phyloP scores from a whole-genome alignment of 306 rosid genomes.

The Citrullus mucosospermus region DNA sequence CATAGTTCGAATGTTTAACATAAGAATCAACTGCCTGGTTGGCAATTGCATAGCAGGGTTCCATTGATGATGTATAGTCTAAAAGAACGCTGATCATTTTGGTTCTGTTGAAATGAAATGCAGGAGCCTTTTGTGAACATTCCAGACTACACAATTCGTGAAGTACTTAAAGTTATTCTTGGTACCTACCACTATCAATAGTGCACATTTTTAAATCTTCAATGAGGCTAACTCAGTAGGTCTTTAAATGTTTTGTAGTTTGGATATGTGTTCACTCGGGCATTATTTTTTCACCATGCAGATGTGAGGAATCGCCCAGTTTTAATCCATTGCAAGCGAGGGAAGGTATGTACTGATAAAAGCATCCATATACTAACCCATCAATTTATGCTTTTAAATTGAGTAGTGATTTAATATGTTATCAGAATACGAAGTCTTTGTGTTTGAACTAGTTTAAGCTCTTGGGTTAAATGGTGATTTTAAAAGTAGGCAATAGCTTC shows the following conservation, averaged over 20 bases:
- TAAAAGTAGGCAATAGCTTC: too few relatives aligned
- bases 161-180: conserved; percentile 77
- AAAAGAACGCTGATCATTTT: background rate
- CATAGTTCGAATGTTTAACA: background rate
- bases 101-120: conserved; percentile 5
- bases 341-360: conserved; percentile 40
- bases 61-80: background rate
- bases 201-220: background rate
- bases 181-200: conserved; percentile 29
- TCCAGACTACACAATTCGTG: conserved; percentile 79
- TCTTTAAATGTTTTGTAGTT: background rate
- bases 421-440: too few relatives aligned
- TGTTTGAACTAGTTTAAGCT: too few relatives aligned
- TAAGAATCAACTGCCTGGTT: background rate
- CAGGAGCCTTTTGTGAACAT: conserved; percentile 98
- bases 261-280: background rate
- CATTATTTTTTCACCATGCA: conserved; percentile 23
- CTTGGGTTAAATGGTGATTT: too few relatives aligned
- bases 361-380: background rate
- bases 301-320: conserved; percentile 90
- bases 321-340: conserved; percentile 90
- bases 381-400: too few relatives aligned
- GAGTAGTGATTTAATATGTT: background rate
- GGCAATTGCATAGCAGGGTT: background rate
- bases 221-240: background rate